A percentile compares a stretch with the other conserved stretches of the same genome.
Conservation (phyloP, 2,329 filamentous ascomycete genomes). For the Oidium heveae region DNA sequence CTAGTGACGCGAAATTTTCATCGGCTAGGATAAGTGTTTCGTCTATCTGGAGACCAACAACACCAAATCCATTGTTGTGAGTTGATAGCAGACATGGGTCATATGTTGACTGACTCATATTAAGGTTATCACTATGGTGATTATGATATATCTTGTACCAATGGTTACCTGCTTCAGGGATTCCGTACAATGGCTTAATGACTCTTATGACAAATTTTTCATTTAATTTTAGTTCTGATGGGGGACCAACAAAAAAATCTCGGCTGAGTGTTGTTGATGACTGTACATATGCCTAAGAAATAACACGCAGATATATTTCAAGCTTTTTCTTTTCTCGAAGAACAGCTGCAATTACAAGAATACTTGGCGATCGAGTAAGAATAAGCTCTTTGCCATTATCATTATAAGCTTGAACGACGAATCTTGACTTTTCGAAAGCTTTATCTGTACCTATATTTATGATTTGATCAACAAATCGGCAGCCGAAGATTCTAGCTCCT, state of each 20-base stretch:
- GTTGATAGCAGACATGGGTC: constrained; percentile 1
- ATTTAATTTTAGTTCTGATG: background rate
- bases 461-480: constrained; percentile 3
- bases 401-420: constrained; percentile 5
- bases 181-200: constrained; percentile 3
- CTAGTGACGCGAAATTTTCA: background rate
- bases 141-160: constrained; percentile 2
- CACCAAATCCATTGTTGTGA: background rate
- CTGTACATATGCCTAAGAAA: constrained; percentile 3
- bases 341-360: constrained; percentile 2
- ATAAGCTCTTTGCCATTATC: constrained; percentile 1
- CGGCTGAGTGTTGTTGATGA: constrained; percentile 1
- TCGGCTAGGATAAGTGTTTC: constrained; percentile 3
- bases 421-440: constrained; percentile 3
- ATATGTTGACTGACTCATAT: constrained; percentile 2
- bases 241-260: constrained; percentile 3
- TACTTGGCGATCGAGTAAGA: constrained; percentile 3
- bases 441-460: constrained; percentile 2
- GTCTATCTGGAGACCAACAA: constrained; percentile 3
- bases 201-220: constrained; percentile 1
- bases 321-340: background rate
- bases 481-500: constrained; percentile 1
- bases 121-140: constrained; percentile 1
- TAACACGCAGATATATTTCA: constrained; percentile 2
- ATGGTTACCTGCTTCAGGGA: constrained; percentile 3